Evolutionary conservation across 2,329 filamentous ascomycete genomes (phyloP), one percentile per base, ranked within the genome.

Genomic region (Aspergillus phoenicis): DNA sequence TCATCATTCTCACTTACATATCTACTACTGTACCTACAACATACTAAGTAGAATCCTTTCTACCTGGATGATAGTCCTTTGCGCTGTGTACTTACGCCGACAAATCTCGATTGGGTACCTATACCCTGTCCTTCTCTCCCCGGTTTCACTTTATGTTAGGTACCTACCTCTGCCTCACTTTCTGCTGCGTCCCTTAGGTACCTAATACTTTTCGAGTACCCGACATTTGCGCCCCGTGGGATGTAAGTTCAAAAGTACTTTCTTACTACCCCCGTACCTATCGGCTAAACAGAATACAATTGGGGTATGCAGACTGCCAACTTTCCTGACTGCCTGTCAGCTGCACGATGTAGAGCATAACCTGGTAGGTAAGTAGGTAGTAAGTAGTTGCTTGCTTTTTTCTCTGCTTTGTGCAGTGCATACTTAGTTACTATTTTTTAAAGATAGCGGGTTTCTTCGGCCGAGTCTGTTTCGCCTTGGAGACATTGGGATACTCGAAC

Each of bases 151-250:
- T 33, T 51, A 33, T 33, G 47, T 51, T 51, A 30, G 47, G 47
- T 51, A 51, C 47, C 47, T 51, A 51, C 28, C n/a, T 51, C 47
- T 51, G 47, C 47, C 47, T 51, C 47, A 51, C 47, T 51, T 33
- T 30, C 28, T 6, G 5, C 26, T 51, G 47, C 22, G 10, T 49
- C 47, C 33, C 26, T 33, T 33, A 51, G 47, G 47, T 51, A 51
- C 26, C 47, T 20, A 24, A 22, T 45, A 45, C 41, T 13, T 36
- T 36, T 6, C 33, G 11, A 13, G 33, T 45, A 45, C 41, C 41
- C 41, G 15, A 45, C 41, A 45, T 22, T 11, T 22, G 8, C 41
- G 20, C 41, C 41, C 20, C 10, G 11, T 13, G 20, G 17, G 22
- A 45, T 20, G 20, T 22, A 11, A 11, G 28, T 45, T 22, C 41